A percentile compares a stretch with the other conserved stretches of the same genome.
phyloP scores from a whole-genome alignment of 1,284 basidiomycete genomes.

The Cryptococcus hybrid region DNA sequence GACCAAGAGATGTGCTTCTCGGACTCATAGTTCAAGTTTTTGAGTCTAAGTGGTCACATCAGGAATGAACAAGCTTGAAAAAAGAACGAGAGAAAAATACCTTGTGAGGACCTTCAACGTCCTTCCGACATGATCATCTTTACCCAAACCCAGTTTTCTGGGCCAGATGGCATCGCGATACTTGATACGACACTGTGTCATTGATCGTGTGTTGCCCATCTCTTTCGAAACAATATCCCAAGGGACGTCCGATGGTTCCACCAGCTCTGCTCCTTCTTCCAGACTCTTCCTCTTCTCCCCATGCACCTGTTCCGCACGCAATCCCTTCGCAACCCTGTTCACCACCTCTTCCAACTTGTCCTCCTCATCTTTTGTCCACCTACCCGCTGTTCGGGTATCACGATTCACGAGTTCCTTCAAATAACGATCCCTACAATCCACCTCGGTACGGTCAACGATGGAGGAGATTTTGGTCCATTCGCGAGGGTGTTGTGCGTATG shows the following conservation, averaged over 20 bases:
- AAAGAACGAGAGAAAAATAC: background rate
- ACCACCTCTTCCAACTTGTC: slow-evolving; percentile 3
- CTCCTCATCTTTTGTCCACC: slow-evolving; percentile 12
- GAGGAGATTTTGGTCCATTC: slow-evolving; percentile 38
- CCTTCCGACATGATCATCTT: slow-evolving; percentile 2
- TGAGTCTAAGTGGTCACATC: background rate
- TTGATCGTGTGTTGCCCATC: slow-evolving; percentile 12
- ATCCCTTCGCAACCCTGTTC: slow-evolving; percentile 3
- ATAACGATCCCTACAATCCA: slow-evolving; percentile 41
- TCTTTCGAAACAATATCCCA: slow-evolving; percentile 13
- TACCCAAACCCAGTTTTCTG: background rate
- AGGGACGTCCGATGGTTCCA: slow-evolving; percentile 5
- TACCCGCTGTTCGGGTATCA: slow-evolving; percentile 15
- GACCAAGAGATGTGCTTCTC: slow-evolving; percentile 12
- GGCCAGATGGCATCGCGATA: slow-evolving; percentile 9
- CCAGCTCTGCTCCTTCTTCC: background rate
- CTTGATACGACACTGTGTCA: slow-evolving; percentile 16
- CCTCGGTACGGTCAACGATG: slow-evolving; percentile 32
- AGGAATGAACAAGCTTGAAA: background rate
- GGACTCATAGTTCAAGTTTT: slow-evolving; percentile 2
- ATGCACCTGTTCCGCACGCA: background rate
- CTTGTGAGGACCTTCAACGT: slow-evolving; percentile 1
- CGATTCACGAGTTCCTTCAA: slow-evolving; percentile 23
- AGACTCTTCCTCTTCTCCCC: background rate
- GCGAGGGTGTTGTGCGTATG: slow-evolving; percentile 27